Base-by-base conservation (phyloP, 495 filamentous ascomycete species). In the Chaetomidium leptoderma region DNA sequence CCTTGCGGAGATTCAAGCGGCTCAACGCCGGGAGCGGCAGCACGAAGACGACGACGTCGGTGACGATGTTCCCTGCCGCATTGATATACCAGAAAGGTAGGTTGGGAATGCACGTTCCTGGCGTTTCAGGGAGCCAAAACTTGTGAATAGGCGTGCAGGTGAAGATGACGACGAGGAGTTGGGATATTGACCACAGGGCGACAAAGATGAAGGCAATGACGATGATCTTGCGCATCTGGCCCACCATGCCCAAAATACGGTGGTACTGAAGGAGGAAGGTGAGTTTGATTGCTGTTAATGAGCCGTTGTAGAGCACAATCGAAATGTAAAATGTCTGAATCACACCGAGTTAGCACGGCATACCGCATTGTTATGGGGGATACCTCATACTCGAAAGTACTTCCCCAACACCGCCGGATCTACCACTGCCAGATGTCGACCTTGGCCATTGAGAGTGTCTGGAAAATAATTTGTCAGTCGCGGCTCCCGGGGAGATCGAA, bases 21-120 rank as follows among this genome's bases (percentile, higher is more conserved):
- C 39, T 53, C n/a, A 71, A 26, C 1, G 70, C 70, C 9, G 77
- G 78, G 40, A 84, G 68, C 0, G 83, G 82, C 40, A 83, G 74
- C 0, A 78, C 27, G 37, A 80, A 75, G 43, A 81, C 66, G 29
- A 74, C 66, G 32, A 81, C 46, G 60, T 84, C 81, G 37, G 75
- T 78, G 24, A 75, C 46, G 43, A 84, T 79, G 65, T 82, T 83
- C 23, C 79, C 71, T 0, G 70, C 71, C 3, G 74, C 74, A 63
- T 78, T 82, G 54, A 72, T 65, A 65, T 77, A 80, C 68, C 77
- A 79, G 27, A 77, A 66, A 0, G 70, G 70, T 19, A 71, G 65
- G 46, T 73, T 67, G 51, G 79, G 72, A 24, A 81, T 60, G 60
- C 78, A 81, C n/a, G 53, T 72, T 7, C 64, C 71, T 0, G 32